These are phyloP conservation scores for Amanita rimosa DNA, from an alignment of 768 basidiomycete genomes.

Conservation along the genomic window DNA sequence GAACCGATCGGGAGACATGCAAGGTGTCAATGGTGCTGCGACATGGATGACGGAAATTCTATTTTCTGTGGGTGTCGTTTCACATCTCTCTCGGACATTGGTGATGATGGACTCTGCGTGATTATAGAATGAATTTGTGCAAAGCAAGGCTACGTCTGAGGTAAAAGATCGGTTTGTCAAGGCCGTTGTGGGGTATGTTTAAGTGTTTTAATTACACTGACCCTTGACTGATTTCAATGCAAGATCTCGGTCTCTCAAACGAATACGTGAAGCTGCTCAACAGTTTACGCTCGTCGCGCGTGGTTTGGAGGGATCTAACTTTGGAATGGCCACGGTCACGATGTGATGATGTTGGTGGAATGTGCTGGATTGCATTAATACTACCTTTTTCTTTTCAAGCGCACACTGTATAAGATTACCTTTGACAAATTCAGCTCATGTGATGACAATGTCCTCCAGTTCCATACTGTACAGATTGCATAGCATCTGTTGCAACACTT, in stretches of 20 bases:
- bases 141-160: constrained; percentile 59
- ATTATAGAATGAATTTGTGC: constrained; percentile 58
- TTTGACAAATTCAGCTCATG: too few relatives aligned
- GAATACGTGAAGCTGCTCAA: constrained; percentile 73
- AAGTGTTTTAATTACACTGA: neutral
- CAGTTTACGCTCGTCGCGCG: constrained; percentile 81
- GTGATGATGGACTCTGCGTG: neutral
- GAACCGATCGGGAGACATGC: constrained; percentile 29
- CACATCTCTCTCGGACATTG: neutral
- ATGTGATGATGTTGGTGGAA: constrained; percentile 23
- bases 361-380: too few relatives aligned
- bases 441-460: too few relatives aligned
- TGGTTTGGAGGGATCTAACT: constrained; percentile 76
- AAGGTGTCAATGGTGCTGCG: constrained; percentile 22
- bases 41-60: constrained; percentile 70
- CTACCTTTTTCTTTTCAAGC: too few relatives aligned
- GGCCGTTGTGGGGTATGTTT: constrained; percentile 50
- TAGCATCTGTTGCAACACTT: too few relatives aligned
- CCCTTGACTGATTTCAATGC: neutral
- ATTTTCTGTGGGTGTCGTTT: constrained; percentile 32
- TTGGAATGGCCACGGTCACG: constrained; percentile 67
- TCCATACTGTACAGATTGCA: too few relatives aligned
- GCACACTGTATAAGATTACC: too few relatives aligned
- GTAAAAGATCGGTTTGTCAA: constrained; percentile 75
- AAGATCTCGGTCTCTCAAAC: constrained; percentile 63